Base-by-base conservation (phyloP, 306 rosid species). In the Inga oerstediana region DNA sequence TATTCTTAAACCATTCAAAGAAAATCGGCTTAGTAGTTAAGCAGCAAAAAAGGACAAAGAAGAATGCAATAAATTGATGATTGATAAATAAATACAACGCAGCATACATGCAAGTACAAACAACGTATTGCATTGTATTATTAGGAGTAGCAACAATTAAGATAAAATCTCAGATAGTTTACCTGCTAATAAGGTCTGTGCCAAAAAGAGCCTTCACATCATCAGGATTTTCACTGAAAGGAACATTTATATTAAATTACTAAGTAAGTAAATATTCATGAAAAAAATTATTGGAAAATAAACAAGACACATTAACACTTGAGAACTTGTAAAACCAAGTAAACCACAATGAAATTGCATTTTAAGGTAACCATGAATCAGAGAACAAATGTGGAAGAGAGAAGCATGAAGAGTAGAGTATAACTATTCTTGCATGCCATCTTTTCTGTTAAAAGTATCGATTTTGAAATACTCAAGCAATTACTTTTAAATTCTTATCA, bases 151-250 rank as follows among this genome's bases (percentile, higher is more conserved):
- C 79, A 54, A 48, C 83, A 52, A 62, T 74, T 45, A 4, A 37
- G 11, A 83, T 39, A 69, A 68, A 27, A 48, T 35, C 43, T 61
- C 43, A 68, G 35, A 32, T 15, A 32, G 48, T 80, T 82, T 82
- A 97, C 98, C 99, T 97, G 97, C 94, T 97, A 62, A 87, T 86
- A 84, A 97, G 94, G 76, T 94, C 97, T 27, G 88, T 73, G 34
- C 99, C 97, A 69, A 97, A 97, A 56, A 94, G 93, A 75, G 88
- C 93, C 92, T 94, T 94, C 82, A 97, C 87, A 13, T 94, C 83
- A 82, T 97, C 98, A 14, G 88, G 79, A 85, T 61, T 89, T 82
- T 89, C 98, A 89, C 99, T 97, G 97, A 85, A 87, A 85, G 75
- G 77, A 69, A 84, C 74, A 69, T 78, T 81, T 30, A 75, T 66